A percentile compares a stretch with the other conserved stretches of the same genome.
These are phyloP conservation scores for Sugiyamaella neomexicana DNA, from an alignment of 1,139 yeast genomes.

Conservation along the genomic window DNA sequence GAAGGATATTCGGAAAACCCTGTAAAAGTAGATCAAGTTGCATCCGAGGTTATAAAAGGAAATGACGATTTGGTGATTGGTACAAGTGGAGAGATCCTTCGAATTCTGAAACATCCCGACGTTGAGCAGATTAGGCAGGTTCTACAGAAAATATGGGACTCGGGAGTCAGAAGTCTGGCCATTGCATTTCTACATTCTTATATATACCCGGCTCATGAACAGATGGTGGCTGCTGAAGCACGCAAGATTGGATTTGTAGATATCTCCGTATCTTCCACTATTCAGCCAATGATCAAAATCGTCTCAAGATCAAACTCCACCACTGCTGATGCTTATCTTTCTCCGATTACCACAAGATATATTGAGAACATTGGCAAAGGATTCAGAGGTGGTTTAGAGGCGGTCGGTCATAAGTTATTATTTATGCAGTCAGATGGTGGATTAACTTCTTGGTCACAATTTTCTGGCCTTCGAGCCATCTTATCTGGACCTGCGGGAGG, in stretches of 20 bases:
- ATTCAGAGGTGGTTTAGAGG: slow-evolving; percentile 51
- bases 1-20: slow-evolving; percentile 69
- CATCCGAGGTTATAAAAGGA: slow-evolving; percentile 30
- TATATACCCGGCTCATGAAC: slow-evolving; percentile 67
- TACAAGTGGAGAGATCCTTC: slow-evolving; percentile 62
- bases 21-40: slow-evolving; percentile 33
- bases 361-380: slow-evolving; percentile 62
- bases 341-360: slow-evolving; percentile 69
- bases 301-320: slow-evolving; percentile 72
- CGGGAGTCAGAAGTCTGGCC: slow-evolving; percentile 66
- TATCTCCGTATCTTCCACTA: slow-evolving; percentile 62
- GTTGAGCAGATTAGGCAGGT: slow-evolving; percentile 43
- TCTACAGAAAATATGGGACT: slow-evolving; percentile 47
- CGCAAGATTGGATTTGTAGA: slow-evolving; percentile 58
- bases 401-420: slow-evolving; percentile 46
- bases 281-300: slow-evolving; percentile 73
- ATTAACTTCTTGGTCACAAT: slow-evolving; percentile 49
- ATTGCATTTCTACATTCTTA: slow-evolving; percentile 69
- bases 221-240: slow-evolving; percentile 57
- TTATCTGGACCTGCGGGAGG: slow-evolving; percentile 64
- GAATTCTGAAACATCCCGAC: slow-evolving; percentile 54
- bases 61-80: slow-evolving; percentile 49
- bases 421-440: slow-evolving; percentile 66
- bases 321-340: slow-evolving; percentile 73
- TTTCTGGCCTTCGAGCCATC: slow-evolving; percentile 53